These are phyloP conservation scores for Tagetes erecta DNA, from an alignment of 129 eudicot genomes.

Conservation along the genomic window DNA sequence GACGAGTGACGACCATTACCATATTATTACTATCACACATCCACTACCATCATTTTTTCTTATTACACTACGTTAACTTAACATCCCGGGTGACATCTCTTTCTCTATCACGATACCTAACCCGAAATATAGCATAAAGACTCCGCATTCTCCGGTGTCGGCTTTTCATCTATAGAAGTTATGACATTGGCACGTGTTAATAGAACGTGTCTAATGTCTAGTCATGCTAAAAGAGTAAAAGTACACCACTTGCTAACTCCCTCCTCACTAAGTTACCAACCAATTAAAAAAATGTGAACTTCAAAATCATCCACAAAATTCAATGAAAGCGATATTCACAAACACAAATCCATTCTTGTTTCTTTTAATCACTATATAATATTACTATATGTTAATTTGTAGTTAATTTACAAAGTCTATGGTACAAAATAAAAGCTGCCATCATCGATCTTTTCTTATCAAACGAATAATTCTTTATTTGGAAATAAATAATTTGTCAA, in stretches of 20 bases:
- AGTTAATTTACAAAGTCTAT: background rate
- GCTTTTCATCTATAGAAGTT: background rate
- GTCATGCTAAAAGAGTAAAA: background rate
- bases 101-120: no score
- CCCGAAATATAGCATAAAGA: no score
- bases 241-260: constrained; percentile 3
- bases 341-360: background rate
- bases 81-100: no score
- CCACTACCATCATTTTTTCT: no score
- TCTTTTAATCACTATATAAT: background rate
- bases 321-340: background rate
- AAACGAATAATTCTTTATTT: background rate
- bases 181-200: background rate
- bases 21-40: no score
- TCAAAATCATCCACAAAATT: background rate
- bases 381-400: background rate
- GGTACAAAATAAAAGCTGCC: background rate
- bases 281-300: background rate
- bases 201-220: background rate
- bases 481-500: background rate
- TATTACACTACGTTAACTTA: no score
- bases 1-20: no score
- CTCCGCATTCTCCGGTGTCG: background rate
- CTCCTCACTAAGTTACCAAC: background rate
- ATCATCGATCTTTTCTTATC: background rate